Conservation (phyloP, 2,329 filamentous ascomycete genomes). For the Gaeumannomyces sp. region DNA sequence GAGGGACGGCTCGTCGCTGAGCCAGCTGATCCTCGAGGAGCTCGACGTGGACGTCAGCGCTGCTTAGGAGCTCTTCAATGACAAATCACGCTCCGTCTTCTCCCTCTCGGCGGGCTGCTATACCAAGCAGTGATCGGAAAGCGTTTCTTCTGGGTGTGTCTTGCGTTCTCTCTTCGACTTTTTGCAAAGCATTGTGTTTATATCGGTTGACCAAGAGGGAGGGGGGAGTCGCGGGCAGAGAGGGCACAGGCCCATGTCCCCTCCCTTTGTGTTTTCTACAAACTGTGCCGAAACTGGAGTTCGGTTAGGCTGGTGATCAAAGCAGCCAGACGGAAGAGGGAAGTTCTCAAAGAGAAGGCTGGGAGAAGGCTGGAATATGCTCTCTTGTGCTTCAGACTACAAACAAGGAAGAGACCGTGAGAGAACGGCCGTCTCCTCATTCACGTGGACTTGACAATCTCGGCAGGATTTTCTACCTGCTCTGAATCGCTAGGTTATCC, state of each 20-base stretch:
- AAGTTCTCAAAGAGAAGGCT: not conserved
- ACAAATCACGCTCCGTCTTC: not conserved
- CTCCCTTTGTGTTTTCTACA: not conserved
- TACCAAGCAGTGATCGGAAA: not conserved
- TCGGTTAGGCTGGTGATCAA: not conserved
- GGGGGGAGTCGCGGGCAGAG: not conserved
- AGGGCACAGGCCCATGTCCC: not conserved
- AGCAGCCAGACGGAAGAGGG: not conserved
- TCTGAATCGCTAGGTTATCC: not conserved
- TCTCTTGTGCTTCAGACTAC: not conserved
- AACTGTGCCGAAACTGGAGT: not conserved
- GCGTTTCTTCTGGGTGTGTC: not conserved
- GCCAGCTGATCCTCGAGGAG: conserved; percentile 67
- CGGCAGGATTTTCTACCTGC: not conserved
- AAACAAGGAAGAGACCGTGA: not conserved
- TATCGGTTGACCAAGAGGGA: not conserved
- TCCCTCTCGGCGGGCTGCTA: not conserved
- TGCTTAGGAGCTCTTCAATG: conserved; percentile 29
- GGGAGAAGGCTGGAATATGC: not conserved
- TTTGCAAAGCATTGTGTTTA: not conserved
- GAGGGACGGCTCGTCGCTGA: conserved; percentile 72
- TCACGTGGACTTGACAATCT: not conserved
- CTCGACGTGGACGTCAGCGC: conserved; percentile 51
- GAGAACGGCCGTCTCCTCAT: not conserved
- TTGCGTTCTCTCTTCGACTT: not conserved